A percentile compares a stretch with the other conserved stretches of the same genome.
These are phyloP conservation scores for Lactarius vividus DNA, from an alignment of 768 basidiomycete genomes.

Conservation along the genomic window DNA sequence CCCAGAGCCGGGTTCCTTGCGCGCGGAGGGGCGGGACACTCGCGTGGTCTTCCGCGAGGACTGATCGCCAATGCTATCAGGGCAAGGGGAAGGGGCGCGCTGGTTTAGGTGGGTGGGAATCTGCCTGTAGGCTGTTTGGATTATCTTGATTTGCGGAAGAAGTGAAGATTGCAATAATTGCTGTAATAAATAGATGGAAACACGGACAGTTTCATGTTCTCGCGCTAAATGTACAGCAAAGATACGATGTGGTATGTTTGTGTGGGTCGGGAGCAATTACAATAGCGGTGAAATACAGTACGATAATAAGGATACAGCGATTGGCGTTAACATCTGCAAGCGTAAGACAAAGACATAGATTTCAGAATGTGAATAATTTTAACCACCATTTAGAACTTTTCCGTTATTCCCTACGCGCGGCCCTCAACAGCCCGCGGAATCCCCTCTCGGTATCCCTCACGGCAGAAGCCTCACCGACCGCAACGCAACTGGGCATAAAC, in stretches of 20 bases:
- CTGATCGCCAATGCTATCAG: neutral
- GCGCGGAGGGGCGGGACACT: constrained; percentile 2
- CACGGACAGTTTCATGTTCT: neutral
- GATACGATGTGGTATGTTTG: neutral
- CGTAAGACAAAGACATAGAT: neutral
- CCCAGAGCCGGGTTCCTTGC: constrained; percentile 21
- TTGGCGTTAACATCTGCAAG: neutral
- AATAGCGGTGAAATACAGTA: neutral
- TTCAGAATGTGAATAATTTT: neutral
- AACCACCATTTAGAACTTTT: neutral
- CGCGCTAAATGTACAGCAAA: neutral
- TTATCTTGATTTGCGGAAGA: neutral
- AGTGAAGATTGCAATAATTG: neutral
- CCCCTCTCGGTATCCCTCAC: neutral
- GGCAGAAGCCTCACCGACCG: neutral
- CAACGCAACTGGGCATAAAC: constrained; percentile 1
- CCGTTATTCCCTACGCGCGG: neutral
- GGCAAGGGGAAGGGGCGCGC: constrained; percentile 5
- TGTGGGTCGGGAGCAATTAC: neutral
- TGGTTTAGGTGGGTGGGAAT: neutral
- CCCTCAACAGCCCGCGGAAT: neutral
- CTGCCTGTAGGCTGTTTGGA: neutral
- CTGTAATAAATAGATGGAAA: neutral
- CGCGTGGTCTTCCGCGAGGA: constrained; percentile 7
- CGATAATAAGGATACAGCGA: constrained; percentile 2